Evolutionary conservation across 495 filamentous ascomycete species (phyloP).

Genomic region (Pseudevernia furfuracea): DNA sequence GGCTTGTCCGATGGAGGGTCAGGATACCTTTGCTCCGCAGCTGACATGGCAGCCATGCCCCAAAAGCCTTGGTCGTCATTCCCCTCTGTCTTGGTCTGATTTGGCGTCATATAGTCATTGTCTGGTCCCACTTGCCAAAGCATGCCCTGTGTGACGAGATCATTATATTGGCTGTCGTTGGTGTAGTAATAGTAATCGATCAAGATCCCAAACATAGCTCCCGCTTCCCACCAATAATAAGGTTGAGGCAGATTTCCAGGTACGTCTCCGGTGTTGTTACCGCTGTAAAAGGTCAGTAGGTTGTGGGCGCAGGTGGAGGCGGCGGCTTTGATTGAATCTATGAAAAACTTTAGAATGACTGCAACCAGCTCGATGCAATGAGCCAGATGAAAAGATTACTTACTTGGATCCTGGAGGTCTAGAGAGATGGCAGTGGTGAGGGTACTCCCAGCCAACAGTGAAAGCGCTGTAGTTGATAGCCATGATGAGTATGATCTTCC

Average conservation of each 20-base stretch:
- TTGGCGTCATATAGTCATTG: slow-evolving; percentile 67
- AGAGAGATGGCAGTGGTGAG: slow-evolving; percentile 19
- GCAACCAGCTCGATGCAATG: neutral
- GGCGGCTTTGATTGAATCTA: slow-evolving; percentile 44
- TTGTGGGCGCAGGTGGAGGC: slow-evolving; percentile 37
- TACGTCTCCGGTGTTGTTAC: slow-evolving; percentile 59
- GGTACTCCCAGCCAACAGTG: slow-evolving; percentile 19
- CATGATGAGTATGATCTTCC: slow-evolving; percentile 14
- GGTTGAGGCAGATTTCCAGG: slow-evolving; percentile 67
- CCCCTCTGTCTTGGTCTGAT: slow-evolving; percentile 68
- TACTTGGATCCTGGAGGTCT: slow-evolving; percentile 24
- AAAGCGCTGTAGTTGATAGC: slow-evolving; percentile 9
- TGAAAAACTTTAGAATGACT: neutral
- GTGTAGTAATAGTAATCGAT: slow-evolving; percentile 83
- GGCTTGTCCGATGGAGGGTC: slow-evolving; percentile 47
- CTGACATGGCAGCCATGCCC: slow-evolving; percentile 74
- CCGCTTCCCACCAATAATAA: slow-evolving; percentile 81
- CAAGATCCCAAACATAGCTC: slow-evolving; percentile 66
- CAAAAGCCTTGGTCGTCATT: slow-evolving; percentile 89
- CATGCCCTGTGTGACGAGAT: slow-evolving; percentile 57
- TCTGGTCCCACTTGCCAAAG: slow-evolving; percentile 62
- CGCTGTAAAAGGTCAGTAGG: slow-evolving; percentile 59
- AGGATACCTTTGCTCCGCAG: slow-evolving; percentile 70
- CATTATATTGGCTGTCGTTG: slow-evolving; percentile 65
- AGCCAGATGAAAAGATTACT: neutral